Conservation (phyloP, 257 asterid species). For the Capsicum pubescens region DNA sequence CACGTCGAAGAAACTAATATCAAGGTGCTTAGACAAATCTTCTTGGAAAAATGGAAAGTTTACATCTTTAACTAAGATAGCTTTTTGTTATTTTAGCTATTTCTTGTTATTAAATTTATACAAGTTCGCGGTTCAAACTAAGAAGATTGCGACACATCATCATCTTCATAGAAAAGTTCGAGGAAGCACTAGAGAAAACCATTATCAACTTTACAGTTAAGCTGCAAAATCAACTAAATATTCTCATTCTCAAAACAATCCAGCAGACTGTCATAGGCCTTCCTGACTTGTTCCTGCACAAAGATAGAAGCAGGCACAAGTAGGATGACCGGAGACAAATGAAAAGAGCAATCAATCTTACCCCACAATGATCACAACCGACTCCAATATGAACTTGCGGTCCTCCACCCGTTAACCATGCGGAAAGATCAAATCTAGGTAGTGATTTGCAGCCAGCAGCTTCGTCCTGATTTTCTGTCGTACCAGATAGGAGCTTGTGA, state of each 20-base stretch:
- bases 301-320: neutral
- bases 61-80: neutral
- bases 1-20: neutral
- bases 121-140: neutral
- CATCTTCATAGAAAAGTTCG: neutral
- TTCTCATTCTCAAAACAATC: neutral
- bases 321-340: neutral
- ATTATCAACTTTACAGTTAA: neutral
- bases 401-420: slow-evolving; percentile 38
- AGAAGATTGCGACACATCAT: neutral
- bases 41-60: neutral
- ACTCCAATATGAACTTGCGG: slow-evolving; percentile 49
- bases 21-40: neutral
- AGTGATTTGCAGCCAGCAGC: slow-evolving; percentile 28
- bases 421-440: slow-evolving; percentile 16
- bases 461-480: slow-evolving; percentile 31
- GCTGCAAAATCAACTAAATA: slow-evolving; percentile 9
- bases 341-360: slow-evolving; percentile 34
- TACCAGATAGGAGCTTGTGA: slow-evolving; percentile 38
- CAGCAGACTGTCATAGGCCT: neutral
- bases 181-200: neutral
- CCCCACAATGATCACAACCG: slow-evolving; percentile 91
- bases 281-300: neutral
- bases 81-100: neutral
- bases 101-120: neutral